Base-by-base conservation (phyloP, 768 basidiomycete genomes). In the Hericium erinaceus region DNA sequence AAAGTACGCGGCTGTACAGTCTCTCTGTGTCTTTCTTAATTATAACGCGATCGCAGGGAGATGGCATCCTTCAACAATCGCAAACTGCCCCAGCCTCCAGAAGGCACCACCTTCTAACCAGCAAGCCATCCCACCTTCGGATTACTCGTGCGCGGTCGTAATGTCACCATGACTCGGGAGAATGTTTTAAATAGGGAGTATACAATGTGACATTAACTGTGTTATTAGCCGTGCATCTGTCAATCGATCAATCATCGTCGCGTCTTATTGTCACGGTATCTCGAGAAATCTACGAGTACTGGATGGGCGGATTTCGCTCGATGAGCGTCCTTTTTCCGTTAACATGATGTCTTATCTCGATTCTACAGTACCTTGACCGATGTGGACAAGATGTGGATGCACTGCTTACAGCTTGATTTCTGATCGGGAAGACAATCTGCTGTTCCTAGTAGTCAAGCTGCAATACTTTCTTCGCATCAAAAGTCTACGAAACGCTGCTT, bases 41-140 rank as follows among this genome's bases (percentile, higher is more conserved):
- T 10, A 6, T 33, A 8, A 33, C 41, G 0, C 60, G 13, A 40
- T 41, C 13, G 10, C 64, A 98, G 95, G 75, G 94, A 97, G 71
- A 98, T 99, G 97, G 93, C 87, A 2, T 82, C 89, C 51, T 84
- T 89, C 67, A 81, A 81, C 60, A 99, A 98, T 71, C 77, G 93
- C 64, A 98, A 98, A 75, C 79, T 95, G 39, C 90, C 93, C 38
- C 97, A 99, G 73, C 97, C 97, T 2, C 82, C 87, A 16, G 97
- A 99, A 69, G 93, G 93, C 61, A 84, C 79, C 60, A 80, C 67
- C 48, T 91, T 90, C 72, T 86, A 60, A 64, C 22, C 39, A 20
- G 33, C 37, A 10, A 33, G 39, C 52, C 39, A 46, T 16, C 16
- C 44, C 22, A 46, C 6, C 22, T 51, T 16, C 28, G 49, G 22